These are phyloP conservation scores for Serpula lacrymans DNA, from an alignment of 768 basidiomycete species.

Conservation along the genomic window DNA sequence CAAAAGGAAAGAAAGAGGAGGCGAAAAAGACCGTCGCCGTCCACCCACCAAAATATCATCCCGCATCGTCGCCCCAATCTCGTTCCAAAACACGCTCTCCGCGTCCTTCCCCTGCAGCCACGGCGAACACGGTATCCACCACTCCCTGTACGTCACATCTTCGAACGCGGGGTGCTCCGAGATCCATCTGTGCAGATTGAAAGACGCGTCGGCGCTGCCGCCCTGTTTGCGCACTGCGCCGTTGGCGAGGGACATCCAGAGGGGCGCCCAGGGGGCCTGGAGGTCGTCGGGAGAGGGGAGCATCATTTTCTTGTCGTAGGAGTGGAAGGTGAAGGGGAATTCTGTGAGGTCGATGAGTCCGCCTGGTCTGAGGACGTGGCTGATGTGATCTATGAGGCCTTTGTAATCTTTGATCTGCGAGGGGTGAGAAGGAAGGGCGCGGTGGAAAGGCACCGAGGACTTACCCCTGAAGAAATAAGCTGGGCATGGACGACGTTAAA, in stretches of 20 bases:
- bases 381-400: slow-evolving; percentile 55
- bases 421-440: slow-evolving; percentile 9
- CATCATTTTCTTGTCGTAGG: slow-evolving; percentile 48
- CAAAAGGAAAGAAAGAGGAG: slow-evolving; percentile 4
- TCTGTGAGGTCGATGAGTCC: slow-evolving; percentile 61
- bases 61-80: slow-evolving; percentile 39
- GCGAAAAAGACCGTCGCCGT: too few species aligned
- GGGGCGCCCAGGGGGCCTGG: slow-evolving; percentile 48
- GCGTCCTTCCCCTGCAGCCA: slow-evolving; percentile 28
- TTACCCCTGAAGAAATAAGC: slow-evolving; percentile 60
- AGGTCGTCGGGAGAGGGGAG: slow-evolving; percentile 33
- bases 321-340: slow-evolving; percentile 58
- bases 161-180: slow-evolving; percentile 45
- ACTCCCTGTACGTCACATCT: slow-evolving; percentile 49
- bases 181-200: slow-evolving; percentile 49
- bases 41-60: slow-evolving; percentile 49
- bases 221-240: slow-evolving; percentile 49
- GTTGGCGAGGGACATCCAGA: slow-evolving; percentile 50
- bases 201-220: slow-evolving; percentile 55
- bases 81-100: too few species aligned
- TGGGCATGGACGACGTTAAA: slow-evolving; percentile 68
- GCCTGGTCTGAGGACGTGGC: slow-evolving; percentile 54
- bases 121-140: slow-evolving; percentile 54
- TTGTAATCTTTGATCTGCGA: slow-evolving; percentile 58
- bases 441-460: slow-evolving; percentile 17